Evolutionary conservation across 805 yeast genomes (phyloP), one percentile per base, ranked within the genome.

Genomic region (Brettanomyces custersianus): DNA sequence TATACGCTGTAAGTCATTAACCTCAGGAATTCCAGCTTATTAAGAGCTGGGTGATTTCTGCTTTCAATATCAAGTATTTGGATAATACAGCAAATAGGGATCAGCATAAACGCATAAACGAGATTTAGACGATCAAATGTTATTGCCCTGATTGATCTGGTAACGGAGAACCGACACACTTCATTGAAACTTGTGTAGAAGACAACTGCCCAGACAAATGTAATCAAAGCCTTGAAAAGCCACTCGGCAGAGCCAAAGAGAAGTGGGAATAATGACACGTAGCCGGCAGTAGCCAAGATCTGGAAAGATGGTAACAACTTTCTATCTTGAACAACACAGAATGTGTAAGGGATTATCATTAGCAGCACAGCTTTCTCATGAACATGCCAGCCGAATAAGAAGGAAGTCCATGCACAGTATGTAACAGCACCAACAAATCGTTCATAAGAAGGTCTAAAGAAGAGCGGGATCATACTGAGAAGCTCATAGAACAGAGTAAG

Each of bases 331-430:
- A 77, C 66, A 4, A 79, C 81, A 20, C 88, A 58, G 53, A 92
- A 79, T 5, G 92, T 70, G 55, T 85, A 77, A 1, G 99, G 99
- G 45, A 92, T 72, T 7, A 92, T 81, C 3, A 90, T 80, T 16
- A 88, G 57, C 67, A 92, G 69, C n/a, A 92, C 75, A 0, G 97
- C 97, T 68, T 92, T 92, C 59, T 92, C 98, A 61, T 92, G 98
- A 18, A 92, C 98, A 52, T 92, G 97, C 96, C 97, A 92, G 4
- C 99, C 98, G 59, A 92, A 92, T 33, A 92, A 60, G 52, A 84
- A 92, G 2, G 95, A 82, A 0, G 95, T 78, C 60, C 75, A 85
- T 4, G 94, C 97, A 59, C 97, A 90, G 33, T 90, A 66, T 0
- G 96, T 80, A 47, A 92, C 60, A 1, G 88, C 74, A 0, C 94